Conservation (phyloP, 805 yeast species). For the Saccharomycopsis selenospora region DNA sequence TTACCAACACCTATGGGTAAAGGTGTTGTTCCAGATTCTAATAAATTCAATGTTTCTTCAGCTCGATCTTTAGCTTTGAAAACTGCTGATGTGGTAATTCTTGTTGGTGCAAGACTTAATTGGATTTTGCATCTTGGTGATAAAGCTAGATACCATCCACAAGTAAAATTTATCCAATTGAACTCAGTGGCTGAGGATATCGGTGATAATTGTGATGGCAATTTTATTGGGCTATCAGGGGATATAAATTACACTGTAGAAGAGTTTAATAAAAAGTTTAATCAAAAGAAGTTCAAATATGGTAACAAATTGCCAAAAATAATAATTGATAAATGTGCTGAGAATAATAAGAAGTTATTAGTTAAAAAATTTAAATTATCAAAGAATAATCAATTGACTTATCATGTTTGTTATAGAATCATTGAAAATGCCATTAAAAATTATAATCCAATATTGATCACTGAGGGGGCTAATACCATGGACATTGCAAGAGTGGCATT, state of each 20-base stretch:
- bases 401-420: slow-evolving; percentile 46
- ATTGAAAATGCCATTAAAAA: slow-evolving; percentile 31
- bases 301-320: slow-evolving; percentile 28
- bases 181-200: slow-evolving; percentile 15
- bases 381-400: slow-evolving; percentile 32
- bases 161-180: slow-evolving; percentile 49
- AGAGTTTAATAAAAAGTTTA: slow-evolving; percentile 30
- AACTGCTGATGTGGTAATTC: slow-evolving; percentile 49
- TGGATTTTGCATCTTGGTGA: slow-evolving; percentile 71
- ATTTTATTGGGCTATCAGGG: slow-evolving; percentile 44
- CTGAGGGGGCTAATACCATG: slow-evolving; percentile 79
- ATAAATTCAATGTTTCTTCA: slow-evolving; percentile 45
- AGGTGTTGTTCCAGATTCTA: slow-evolving; percentile 52
- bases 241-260: slow-evolving; percentile 39
- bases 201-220: slow-evolving; percentile 13
- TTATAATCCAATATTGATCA: slow-evolving; percentile 37
- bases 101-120: slow-evolving; percentile 61
- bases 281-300: slow-evolving; percentile 18
- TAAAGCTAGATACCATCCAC: slow-evolving; percentile 39
- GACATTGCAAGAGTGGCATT: slow-evolving; percentile 60
- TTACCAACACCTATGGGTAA: slow-evolving; percentile 78
- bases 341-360: slow-evolving; percentile 30
- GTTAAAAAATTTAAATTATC: slow-evolving; percentile 28
- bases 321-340: slow-evolving; percentile 27
- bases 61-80: slow-evolving; percentile 56